A percentile compares a stretch with the other conserved stretches of the same genome.
Conservation (phyloP, 768 basidiomycete species). For the Tulasnella sp. region DNA sequence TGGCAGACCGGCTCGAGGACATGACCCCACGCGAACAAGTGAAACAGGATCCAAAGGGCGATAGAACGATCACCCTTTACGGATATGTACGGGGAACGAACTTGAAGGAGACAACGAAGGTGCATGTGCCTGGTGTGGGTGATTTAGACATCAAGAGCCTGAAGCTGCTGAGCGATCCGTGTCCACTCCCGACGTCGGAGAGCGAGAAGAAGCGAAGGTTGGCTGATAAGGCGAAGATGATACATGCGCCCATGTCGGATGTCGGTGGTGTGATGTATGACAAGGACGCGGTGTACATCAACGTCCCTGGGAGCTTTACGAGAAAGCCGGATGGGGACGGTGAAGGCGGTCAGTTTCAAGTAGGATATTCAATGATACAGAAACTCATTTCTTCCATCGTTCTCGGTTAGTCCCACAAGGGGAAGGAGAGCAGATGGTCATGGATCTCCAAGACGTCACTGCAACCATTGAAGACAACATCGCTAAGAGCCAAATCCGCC, state of each 20-base stretch:
- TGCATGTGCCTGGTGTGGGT: constrained; percentile 92
- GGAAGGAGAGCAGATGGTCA: constrained; percentile 96
- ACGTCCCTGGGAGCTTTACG: constrained; percentile 91
- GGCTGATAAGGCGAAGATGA: constrained; percentile 87
- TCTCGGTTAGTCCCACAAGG: constrained; percentile 75
- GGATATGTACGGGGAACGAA: constrained; percentile 92
- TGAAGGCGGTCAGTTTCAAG: constrained; percentile 38
- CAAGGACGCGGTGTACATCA: constrained; percentile 97
- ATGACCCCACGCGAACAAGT: constrained; percentile 80
- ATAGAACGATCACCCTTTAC: constrained; percentile 87
- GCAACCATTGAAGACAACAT: constrained; percentile 77
- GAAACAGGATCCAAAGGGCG: constrained; percentile 74
- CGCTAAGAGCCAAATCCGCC: constrained; percentile 63
- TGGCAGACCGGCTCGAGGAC: constrained; percentile 91
- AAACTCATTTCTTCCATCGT: background rate
- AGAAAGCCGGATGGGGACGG: constrained; percentile 40
- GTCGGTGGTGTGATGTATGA: constrained; percentile 95
- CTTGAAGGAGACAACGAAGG: constrained; percentile 56
- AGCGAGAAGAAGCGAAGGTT: constrained; percentile 80
- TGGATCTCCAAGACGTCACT: constrained; percentile 82
- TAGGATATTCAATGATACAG: background rate
- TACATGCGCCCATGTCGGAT: constrained; percentile 98
- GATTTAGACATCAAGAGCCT: constrained; percentile 72
- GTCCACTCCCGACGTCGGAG: constrained; percentile 83
- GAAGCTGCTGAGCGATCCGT: constrained; percentile 78